These are phyloP conservation scores for Barbarea vulgaris DNA, from an alignment of 345 rosid genomes.

Conservation along the genomic window DNA sequence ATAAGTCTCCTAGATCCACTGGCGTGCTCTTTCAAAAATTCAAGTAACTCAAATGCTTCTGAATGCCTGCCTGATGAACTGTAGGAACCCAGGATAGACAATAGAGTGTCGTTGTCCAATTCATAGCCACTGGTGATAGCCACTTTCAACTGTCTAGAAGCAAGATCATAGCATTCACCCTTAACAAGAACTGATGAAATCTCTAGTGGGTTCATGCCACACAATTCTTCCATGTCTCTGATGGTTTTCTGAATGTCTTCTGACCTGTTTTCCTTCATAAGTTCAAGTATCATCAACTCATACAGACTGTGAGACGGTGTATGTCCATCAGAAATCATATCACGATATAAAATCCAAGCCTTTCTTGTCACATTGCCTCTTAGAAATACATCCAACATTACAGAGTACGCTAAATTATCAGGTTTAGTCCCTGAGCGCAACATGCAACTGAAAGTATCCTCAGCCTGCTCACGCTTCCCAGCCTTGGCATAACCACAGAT, in stretches of 20 bases:
- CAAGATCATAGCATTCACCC: conserved; percentile 83
- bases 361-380: conserved; percentile 64
- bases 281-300: conserved; percentile 57
- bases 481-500: conserved; percentile 96
- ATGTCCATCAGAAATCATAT: conserved; percentile 68
- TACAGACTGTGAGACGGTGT: conserved; percentile 60
- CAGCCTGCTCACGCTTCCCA: conserved; percentile 80
- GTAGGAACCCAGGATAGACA: conserved; percentile 75
- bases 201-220: conserved; percentile 61
- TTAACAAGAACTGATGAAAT: conserved; percentile 77
- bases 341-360: conserved; percentile 61
- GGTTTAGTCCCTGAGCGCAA: conserved; percentile 75
- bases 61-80: conserved; percentile 72
- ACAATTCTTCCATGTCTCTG: conserved; percentile 70
- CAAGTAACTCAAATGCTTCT: conserved; percentile 82
- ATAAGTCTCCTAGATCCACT: conserved; percentile 54
- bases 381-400: conserved; percentile 79
- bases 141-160: conserved; percentile 64
- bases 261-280: conserved; percentile 53
- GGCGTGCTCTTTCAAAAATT: conserved; percentile 60
- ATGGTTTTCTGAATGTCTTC: conserved; percentile 65
- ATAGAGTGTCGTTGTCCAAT: conserved; percentile 57
- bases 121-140: conserved; percentile 59
- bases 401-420: conserved; percentile 80
- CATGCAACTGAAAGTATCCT: conserved; percentile 77